Conservation (phyloP, 208 protist genomes). For the Herpetomonas tarakana region DNA sequence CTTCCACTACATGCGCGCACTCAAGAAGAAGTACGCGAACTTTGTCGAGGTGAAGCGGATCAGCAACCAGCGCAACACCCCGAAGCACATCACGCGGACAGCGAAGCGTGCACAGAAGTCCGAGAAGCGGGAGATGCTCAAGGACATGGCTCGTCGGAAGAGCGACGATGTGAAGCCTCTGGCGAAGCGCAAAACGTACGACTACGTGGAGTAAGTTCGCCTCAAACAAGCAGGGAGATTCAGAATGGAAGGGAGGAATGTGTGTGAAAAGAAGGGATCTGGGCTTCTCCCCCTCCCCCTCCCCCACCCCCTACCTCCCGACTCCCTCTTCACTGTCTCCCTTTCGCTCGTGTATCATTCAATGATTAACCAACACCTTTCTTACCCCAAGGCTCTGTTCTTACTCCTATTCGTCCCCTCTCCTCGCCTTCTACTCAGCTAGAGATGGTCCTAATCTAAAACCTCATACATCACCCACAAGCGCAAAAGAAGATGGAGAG, state of each 20-base stretch:
- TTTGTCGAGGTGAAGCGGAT: constrained; percentile 89
- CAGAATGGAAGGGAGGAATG: no score
- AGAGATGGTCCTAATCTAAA: no score
- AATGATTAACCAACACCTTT: no score
- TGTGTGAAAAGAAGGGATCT: background rate
- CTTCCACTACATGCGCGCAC: constrained; percentile 92
- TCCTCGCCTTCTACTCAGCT: no score
- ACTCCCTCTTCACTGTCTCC: background rate
- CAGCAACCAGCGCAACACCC: constrained; percentile 84
- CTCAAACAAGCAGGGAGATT: background rate
- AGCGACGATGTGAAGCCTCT: constrained; percentile 79
- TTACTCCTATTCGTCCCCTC: no score
- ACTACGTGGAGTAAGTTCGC: constrained; percentile 65
- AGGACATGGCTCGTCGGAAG: constrained; percentile 82
- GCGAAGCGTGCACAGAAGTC: constrained; percentile 67
- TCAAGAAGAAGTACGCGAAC: constrained; percentile 85
- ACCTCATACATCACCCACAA: no score
- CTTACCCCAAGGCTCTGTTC: no score
- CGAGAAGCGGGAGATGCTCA: constrained; percentile 78
- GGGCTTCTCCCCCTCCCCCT: background rate
- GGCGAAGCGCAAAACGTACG: constrained; percentile 85
- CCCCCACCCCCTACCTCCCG: constrained; percentile 5
- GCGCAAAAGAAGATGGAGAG: no score
- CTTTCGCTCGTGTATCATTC: background rate
- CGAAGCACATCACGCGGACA: constrained; percentile 72